A percentile compares a stretch with the other conserved stretches of the same genome.
Conservation (phyloP, 345 rosid species). For the Eucalyptus cloeziana region DNA sequence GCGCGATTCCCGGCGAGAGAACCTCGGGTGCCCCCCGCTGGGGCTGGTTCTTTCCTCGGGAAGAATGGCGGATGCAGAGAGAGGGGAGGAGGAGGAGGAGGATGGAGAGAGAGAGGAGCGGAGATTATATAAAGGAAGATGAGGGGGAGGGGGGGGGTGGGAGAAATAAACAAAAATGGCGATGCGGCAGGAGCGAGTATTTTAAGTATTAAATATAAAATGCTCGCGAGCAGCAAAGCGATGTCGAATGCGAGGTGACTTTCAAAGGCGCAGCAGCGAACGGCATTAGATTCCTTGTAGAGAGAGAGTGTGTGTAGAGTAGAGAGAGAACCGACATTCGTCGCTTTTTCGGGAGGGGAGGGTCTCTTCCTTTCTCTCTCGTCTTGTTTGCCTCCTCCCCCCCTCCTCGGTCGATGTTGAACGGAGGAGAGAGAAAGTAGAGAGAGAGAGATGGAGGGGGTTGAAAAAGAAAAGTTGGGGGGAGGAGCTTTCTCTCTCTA, state of each 20-base stretch:
- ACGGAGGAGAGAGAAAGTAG: background rate
- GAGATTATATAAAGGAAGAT: background rate
- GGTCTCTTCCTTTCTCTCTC: background rate
- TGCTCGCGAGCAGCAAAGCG: background rate
- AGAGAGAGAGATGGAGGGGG: background rate
- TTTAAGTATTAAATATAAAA: background rate
- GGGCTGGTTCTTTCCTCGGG: background rate
- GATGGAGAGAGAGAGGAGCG: background rate
- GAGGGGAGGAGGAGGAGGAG: background rate
- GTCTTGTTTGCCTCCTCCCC: background rate
- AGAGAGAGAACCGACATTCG: constrained; percentile 21
- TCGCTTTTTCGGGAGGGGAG: background rate
- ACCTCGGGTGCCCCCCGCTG: background rate
- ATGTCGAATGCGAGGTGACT: background rate
- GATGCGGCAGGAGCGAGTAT: background rate
- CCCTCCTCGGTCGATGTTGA: background rate
- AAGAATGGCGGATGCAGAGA: background rate
- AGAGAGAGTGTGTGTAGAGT: background rate
- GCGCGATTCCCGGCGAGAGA: constrained; percentile 2
- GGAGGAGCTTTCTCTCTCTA: background rate
- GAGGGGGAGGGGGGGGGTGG: too few species aligned
- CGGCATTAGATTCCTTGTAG: background rate
- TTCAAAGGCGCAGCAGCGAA: background rate
- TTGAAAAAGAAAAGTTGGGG: background rate
- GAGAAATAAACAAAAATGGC: background rate